phyloP scores from a whole-genome alignment of 108 stramenopile species.

The Nitzschia sp. region DNA sequence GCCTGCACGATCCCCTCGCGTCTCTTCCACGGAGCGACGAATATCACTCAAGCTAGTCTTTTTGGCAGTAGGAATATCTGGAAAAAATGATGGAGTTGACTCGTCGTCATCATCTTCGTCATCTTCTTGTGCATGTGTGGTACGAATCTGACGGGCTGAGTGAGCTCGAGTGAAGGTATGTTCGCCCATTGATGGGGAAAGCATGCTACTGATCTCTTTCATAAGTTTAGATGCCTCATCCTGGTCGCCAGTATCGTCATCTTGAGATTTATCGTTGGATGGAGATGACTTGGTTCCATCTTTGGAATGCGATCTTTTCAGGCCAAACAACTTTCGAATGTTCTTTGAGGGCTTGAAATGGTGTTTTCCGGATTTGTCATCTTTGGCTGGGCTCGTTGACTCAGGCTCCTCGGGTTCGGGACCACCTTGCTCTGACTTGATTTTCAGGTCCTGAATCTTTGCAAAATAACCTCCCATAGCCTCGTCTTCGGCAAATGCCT shows the following conservation, averaged over 20 bases:
- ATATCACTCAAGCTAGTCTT: conserved; percentile 20
- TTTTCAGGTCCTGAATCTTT: conserved; percentile 9
- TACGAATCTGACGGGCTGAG: background rate
- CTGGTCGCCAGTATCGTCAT: background rate
- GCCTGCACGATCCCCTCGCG: background rate
- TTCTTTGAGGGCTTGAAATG: conserved; percentile 16
- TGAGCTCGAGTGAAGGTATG: background rate
- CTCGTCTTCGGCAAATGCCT: conserved; percentile 12
- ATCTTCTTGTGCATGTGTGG: background rate
- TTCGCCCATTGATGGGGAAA: background rate
- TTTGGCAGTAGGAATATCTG: conserved; percentile 17
- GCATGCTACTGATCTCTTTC: conserved; percentile 3
- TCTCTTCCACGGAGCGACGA: conserved; percentile 2
- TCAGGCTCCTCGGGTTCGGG: background rate
- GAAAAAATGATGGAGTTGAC: background rate
- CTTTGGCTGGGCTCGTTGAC: conserved; percentile 1
- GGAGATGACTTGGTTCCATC: conserved; percentile 2
- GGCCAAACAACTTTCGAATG: conserved; percentile 5
- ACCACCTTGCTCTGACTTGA: background rate
- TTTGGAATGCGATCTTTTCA: conserved; percentile 7
- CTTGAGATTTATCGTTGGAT: background rate
- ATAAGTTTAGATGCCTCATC: conserved; percentile 16
- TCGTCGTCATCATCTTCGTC: conserved; percentile 10
- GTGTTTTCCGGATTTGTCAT: background rate
- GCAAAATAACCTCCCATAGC: conserved; percentile 28